Conservation (phyloP, 2,329 filamentous ascomycete species). For the Xylaria sp. region DNA sequence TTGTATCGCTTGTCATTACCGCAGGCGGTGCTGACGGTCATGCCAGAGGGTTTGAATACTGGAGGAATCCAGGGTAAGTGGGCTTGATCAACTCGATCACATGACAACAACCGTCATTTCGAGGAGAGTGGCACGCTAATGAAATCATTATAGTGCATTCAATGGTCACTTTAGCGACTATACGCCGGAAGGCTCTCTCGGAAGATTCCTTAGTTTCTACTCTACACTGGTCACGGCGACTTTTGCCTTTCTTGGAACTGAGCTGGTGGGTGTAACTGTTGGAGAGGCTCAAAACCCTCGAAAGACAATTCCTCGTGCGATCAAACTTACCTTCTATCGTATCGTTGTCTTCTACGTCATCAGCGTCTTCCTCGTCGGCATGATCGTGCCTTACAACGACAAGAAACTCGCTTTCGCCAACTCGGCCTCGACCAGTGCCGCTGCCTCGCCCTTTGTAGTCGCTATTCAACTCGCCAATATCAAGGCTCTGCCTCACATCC, state of each 20-base stretch:
- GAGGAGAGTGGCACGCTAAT: conserved; percentile 1
- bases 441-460: conserved; percentile 79
- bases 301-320: conserved; percentile 78
- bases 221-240: conserved; percentile 78
- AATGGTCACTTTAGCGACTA: conserved; percentile 60
- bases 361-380: conserved; percentile 78
- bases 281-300: conserved; percentile 83
- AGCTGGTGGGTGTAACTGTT: conserved; percentile 80
- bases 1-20: conserved; percentile 71
- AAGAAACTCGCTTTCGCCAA: conserved; percentile 67
- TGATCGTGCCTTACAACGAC: conserved; percentile 79
- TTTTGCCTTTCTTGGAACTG: conserved; percentile 81
- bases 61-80: conserved; percentile 66
- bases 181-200: conserved; percentile 55
- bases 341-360: conserved; percentile 84
- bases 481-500: conserved; percentile 68
- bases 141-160: conserved; percentile 55
- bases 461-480: conserved; percentile 74
- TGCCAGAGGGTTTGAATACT: conserved; percentile 72
- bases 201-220: conserved; percentile 73
- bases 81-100: conserved; percentile 13
- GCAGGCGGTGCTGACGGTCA: conserved; percentile 72
- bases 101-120: not conserved
- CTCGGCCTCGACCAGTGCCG: conserved; percentile 61
- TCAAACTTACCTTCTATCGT: conserved; percentile 83